Evolutionary conservation across 176 grass and related monocot genomes (phyloP), one percentile per base, ranked within the genome.

Genomic region (Juncus effusus): DNA sequence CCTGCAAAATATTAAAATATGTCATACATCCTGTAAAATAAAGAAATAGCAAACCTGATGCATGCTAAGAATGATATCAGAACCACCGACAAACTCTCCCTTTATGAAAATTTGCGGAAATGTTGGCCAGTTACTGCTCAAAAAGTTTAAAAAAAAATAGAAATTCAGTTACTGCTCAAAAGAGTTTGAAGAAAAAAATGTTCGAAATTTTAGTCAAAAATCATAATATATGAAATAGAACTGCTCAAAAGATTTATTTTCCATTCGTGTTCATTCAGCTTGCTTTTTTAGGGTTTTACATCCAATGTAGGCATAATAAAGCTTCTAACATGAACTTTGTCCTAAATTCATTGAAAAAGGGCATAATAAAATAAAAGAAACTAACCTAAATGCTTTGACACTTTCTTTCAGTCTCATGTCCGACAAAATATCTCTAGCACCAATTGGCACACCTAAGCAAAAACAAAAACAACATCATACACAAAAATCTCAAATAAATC

Each of bases 101-200:
- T 99, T 94, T 50, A 99, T 94, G 82, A 94, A 94, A 79, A 99
- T 76, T 85, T 99, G 89, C 2, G 95, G 89, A 82, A 99, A 99
- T 45, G 95, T 94, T 37, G 95, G 89, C 86, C 89, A 99, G 49
- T 90, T 85, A 59, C 95, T 90, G 69, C 78, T 76, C 7, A 56
- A 42, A 76, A 45, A 60, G 67, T 65, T 49, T 13, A n/a, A 58
- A 72, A 80, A 40, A 65, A 12, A 41, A 50, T 16, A 62, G 1
- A 79, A 74, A 55, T 41, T 38, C 3, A 44, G 2, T 42, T 49
- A 49, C 36, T 66, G 63, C 50, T 71, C 19, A 28, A 28, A 28
- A 28, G 19, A 28, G 19, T 28, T 28, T 28, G 19, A 28, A 28
- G 19, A 28, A 28, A 28, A 28, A 28, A 40, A 70, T 70, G 64